These are phyloP conservation scores for Pseudogymnoascus sp. DNA, from an alignment of 2,329 filamentous ascomycete genomes.

Conservation along the genomic window DNA sequence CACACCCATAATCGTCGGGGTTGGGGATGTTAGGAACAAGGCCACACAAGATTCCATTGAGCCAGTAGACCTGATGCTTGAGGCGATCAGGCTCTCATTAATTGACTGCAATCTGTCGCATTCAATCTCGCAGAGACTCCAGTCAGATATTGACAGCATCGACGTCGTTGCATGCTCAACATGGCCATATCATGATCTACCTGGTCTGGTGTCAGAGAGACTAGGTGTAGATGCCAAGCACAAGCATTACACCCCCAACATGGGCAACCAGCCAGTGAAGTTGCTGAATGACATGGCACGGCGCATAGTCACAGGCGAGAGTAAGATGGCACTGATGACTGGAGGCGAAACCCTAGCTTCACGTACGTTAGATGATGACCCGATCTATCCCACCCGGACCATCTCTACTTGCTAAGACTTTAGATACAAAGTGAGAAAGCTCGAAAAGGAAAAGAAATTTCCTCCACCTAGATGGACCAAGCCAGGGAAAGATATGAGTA, in stretches of 20 bases:
- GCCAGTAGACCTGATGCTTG: conserved; percentile 48
- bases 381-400: background rate
- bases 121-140: conserved; percentile 27
- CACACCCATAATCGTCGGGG: conserved; percentile 50
- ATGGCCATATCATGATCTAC: conserved; percentile 54
- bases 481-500: conserved; percentile 36
- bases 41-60: conserved; percentile 45
- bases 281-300: conserved; percentile 54
- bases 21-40: conserved; percentile 52
- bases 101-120: conserved; percentile 36
- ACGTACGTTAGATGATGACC: conserved; percentile 28
- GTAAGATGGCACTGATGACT: conserved; percentile 48
- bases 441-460: conserved; percentile 41
- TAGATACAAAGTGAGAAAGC: conserved; percentile 39
- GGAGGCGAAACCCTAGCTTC: conserved; percentile 59
- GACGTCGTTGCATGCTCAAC: conserved; percentile 56
- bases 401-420: conserved; percentile 10
- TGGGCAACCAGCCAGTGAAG: conserved; percentile 53
- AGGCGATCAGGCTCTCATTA: conserved; percentile 44
- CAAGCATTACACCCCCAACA: conserved; percentile 46
- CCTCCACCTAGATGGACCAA: conserved; percentile 47
- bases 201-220: conserved; percentile 40
- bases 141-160: conserved; percentile 45
- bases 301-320: conserved; percentile 43
- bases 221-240: conserved; percentile 40